Evolutionary conservation across 164 flowering plant genomes (phyloP).

Genomic region (Pachysandra terminalis): DNA sequence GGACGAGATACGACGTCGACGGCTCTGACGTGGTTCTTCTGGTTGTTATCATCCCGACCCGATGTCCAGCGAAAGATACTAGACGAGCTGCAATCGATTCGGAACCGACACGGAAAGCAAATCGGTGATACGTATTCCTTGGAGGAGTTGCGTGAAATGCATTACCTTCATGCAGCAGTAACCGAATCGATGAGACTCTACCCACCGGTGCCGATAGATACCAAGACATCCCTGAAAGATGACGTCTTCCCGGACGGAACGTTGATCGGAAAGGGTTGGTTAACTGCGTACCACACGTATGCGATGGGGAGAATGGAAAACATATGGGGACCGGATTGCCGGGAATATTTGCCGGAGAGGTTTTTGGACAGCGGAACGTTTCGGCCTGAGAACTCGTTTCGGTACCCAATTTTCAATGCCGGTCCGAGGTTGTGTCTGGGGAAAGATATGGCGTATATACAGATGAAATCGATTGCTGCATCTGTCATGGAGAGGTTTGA

Average conservation of each 20-base stretch:
- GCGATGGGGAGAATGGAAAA: no score
- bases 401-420: constrained; percentile 42
- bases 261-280: constrained; percentile 36
- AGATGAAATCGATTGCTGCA: constrained; percentile 41
- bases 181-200: no score
- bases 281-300: constrained; percentile 26
- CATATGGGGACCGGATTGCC: no score
- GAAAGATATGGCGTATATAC: no score
- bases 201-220: constrained; percentile 47
- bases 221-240: constrained; percentile 28
- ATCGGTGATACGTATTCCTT: constrained; percentile 19
- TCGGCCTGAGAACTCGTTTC: constrained; percentile 36
- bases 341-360: no score
- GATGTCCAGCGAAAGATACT: no score
- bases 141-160: constrained; percentile 47
- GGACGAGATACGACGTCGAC: no score
- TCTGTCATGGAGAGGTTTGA: constrained; percentile 39
- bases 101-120: constrained; percentile 7
- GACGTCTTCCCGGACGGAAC: constrained; percentile 60
- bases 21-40: no score
- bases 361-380: no score
- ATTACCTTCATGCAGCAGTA: no score
- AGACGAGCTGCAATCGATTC: constrained; percentile 38
- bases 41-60: constrained; percentile 35
- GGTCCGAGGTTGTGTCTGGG: no score